phyloP scores from a whole-genome alignment of 2,329 filamentous ascomycete species.

The Seiridium cupressi region DNA sequence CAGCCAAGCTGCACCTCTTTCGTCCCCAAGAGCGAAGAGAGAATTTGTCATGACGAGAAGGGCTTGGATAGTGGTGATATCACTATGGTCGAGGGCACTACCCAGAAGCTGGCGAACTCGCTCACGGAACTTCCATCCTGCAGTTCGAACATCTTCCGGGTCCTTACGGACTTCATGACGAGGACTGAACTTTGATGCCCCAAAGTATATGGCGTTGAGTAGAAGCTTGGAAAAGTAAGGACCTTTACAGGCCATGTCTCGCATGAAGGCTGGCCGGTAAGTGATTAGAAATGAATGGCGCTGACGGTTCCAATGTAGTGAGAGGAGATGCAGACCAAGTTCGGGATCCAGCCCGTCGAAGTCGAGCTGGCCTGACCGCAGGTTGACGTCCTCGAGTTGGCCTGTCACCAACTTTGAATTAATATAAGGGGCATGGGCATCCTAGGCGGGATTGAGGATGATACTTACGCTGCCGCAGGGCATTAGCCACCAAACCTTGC shows the following conservation, averaged over 20 bases:
- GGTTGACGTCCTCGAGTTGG: constrained; percentile 48
- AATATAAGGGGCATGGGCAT: neutral
- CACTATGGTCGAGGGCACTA: constrained; percentile 42
- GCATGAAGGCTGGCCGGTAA: constrained; percentile 52
- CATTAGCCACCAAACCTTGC: constrained; percentile 44
- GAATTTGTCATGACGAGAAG: constrained; percentile 50
- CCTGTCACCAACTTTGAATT: neutral
- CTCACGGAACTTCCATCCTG: constrained; percentile 45
- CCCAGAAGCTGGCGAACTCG: constrained; percentile 45
- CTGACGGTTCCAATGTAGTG: constrained; percentile 52
- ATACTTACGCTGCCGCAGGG: constrained; percentile 38
- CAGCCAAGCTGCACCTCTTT: constrained; percentile 53
- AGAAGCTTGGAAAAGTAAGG: constrained; percentile 57
- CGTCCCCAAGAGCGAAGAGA: constrained; percentile 47
- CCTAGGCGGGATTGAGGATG: neutral
- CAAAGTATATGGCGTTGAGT: constrained; percentile 52
- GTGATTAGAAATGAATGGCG: constrained; percentile 46
- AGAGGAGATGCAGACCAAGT: constrained; percentile 48
- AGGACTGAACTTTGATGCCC: constrained; percentile 43
- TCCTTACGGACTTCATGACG: constrained; percentile 43
- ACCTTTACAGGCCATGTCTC: constrained; percentile 50
- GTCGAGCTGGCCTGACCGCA: constrained; percentile 43
- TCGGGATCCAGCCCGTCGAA: constrained; percentile 55
- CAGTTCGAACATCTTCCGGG: constrained; percentile 42
- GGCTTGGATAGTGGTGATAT: constrained; percentile 54